A percentile compares a stretch with the other conserved stretches of the same genome.
These are phyloP conservation scores for Colletotrichum sp. DNA, from an alignment of 2,329 filamentous ascomycete genomes.

Conservation along the genomic window DNA sequence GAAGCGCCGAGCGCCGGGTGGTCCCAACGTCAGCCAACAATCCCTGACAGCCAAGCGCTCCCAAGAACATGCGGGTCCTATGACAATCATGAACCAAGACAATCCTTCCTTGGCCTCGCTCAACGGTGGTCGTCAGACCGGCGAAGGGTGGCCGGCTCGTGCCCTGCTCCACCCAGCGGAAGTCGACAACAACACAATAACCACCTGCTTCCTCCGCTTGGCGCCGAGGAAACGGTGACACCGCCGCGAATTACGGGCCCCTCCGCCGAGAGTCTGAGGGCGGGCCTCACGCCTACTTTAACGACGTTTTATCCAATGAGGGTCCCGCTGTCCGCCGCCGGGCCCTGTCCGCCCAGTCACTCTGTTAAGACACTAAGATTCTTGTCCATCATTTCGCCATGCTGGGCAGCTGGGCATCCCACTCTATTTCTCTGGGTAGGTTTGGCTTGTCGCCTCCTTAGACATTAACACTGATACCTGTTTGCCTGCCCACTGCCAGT, in stretches of 20 bases:
- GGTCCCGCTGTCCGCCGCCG: neutral
- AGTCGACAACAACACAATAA: neutral
- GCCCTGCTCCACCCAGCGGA: neutral
- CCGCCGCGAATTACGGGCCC: neutral
- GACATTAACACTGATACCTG: neutral
- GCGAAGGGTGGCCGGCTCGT: neutral
- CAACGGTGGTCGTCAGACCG: neutral
- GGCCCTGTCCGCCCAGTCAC: neutral
- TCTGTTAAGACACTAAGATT: slow-evolving; percentile 3
- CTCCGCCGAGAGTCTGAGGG: slow-evolving; percentile 3
- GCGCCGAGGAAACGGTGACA: slow-evolving; percentile 10
- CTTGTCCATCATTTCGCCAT: neutral
- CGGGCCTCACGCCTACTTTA: neutral
- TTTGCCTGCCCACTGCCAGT: neutral
- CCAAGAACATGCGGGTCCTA: neutral
- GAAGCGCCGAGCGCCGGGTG: slow-evolving; percentile 7
- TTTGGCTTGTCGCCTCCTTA: neutral
- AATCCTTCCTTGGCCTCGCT: neutral
- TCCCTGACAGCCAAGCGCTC: slow-evolving; percentile 1
- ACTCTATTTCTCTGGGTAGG: neutral
- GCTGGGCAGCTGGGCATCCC: slow-evolving; percentile 5
- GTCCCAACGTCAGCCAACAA: neutral
- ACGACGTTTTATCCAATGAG: neutral
- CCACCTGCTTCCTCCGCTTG: neutral
- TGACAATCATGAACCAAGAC: neutral